Evolutionary conservation across 257 asterid species (phyloP).

Genomic region (Anisodus acutangulus): DNA sequence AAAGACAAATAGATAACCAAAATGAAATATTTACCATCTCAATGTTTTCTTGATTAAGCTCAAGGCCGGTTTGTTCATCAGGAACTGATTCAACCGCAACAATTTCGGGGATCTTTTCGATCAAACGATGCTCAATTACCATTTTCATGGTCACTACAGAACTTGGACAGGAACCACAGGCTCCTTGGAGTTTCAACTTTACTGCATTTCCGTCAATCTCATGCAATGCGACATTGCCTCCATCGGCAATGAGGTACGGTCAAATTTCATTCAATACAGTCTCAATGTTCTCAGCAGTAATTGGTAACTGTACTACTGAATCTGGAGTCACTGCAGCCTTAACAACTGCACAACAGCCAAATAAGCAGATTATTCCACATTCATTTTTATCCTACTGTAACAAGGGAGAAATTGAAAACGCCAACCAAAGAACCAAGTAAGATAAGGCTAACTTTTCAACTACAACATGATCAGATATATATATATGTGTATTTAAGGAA

Average conservation of each 20-base stretch:
- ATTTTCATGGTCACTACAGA: slow-evolving; percentile 78
- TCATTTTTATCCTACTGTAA: background rate
- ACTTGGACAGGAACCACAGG: slow-evolving; percentile 98
- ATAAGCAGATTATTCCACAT: background rate
- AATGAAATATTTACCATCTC: slow-evolving; percentile 65
- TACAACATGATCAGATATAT: background rate
- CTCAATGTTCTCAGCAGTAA: slow-evolving; percentile 87
- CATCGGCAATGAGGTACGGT: slow-evolving; percentile 90
- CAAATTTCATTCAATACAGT: slow-evolving; percentile 82
- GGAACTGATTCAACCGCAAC: slow-evolving; percentile 87
- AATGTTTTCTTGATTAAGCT: slow-evolving; percentile 84
- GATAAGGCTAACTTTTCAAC: background rate
- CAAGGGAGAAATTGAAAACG: background rate
- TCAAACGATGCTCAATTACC: slow-evolving; percentile 87
- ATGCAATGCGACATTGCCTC: slow-evolving; percentile 91
- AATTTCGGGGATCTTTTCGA: slow-evolving; percentile 90
- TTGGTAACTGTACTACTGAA: slow-evolving; percentile 69
- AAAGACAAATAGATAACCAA: background rate
- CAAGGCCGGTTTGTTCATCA: slow-evolving; percentile 93
- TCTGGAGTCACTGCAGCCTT: slow-evolving; percentile 75
- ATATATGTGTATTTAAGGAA: no score
- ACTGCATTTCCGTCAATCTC: slow-evolving; percentile 91
- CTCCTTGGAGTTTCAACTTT: slow-evolving; percentile 86
- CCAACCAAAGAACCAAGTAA: background rate
- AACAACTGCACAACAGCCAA: slow-evolving; percentile 44